Evolutionary conservation across 148 eudicot genomes (phyloP).

Genomic region (Chenopodium quinoa): DNA sequence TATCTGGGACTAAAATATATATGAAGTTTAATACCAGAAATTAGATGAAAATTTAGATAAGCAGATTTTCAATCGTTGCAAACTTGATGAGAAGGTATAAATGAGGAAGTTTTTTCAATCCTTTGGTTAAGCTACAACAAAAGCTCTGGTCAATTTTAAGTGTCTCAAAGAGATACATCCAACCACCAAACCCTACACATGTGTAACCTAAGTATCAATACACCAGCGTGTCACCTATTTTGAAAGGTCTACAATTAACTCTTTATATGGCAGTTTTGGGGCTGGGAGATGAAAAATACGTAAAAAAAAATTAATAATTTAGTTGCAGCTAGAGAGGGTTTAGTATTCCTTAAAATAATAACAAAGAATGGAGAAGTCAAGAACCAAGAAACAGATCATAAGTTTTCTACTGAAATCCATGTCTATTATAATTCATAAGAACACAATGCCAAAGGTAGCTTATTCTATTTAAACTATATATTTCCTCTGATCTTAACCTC

Average conservation of each 20-base stretch:
- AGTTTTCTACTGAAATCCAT: background rate
- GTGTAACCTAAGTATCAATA: background rate
- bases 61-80: background rate
- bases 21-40: background rate
- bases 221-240: background rate
- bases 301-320: background rate
- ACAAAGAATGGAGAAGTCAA: background rate
- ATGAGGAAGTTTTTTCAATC: too few species aligned
- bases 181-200: background rate
- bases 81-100: too few species aligned
- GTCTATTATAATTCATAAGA: background rate
- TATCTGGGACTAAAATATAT: background rate
- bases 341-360: background rate
- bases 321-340: background rate
- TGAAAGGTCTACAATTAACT: background rate
- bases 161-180: background rate
- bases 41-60: background rate
- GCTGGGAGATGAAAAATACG: background rate
- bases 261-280: background rate
- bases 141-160: background rate
- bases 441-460: background rate
- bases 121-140: background rate
- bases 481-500: background rate
- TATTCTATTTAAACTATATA: background rate
- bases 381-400: background rate